Evolutionary conservation across 2,329 filamentous ascomycete genomes (phyloP).

Genomic region (Grosmannia penicillata): DNA sequence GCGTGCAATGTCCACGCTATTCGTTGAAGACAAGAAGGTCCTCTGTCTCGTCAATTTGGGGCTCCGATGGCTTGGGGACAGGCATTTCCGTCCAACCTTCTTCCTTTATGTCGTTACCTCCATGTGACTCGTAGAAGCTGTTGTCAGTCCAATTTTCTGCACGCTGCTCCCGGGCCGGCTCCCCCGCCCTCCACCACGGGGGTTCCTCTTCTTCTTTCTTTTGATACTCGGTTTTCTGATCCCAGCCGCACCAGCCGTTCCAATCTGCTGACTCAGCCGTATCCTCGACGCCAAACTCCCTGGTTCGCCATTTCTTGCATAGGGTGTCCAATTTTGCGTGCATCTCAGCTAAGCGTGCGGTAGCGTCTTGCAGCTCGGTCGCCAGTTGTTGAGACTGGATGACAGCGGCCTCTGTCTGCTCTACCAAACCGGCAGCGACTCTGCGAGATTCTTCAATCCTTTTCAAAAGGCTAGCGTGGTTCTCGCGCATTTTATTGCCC

Average conservation of each 20-base stretch:
- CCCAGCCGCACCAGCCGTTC: conserved; percentile 8
- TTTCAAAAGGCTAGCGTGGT: no score
- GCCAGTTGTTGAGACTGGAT: neutral
- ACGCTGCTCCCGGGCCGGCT: neutral
- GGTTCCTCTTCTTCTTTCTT: neutral
- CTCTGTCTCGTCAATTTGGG: neutral
- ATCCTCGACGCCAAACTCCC: conserved; percentile 1
- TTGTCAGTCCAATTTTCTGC: no score
- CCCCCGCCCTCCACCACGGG: no score
- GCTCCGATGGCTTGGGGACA: no score
- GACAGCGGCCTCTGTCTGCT: no score
- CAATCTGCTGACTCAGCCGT: neutral
- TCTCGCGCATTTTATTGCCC: no score
- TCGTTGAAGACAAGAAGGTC: neutral
- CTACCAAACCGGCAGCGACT: no score
- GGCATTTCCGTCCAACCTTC: no score
- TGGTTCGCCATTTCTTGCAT: conserved; percentile 2
- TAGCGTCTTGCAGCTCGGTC: neutral
- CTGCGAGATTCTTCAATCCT: no score
- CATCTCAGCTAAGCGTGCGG: neutral
- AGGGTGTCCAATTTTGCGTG: conserved; percentile 2
- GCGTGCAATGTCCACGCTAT: no score
- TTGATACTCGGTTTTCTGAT: neutral
- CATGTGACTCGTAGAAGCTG: no score
- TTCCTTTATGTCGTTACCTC: no score